These are phyloP conservation scores for Trichoderma aggressivum DNA, from an alignment of 2,329 filamentous ascomycete species.

Conservation along the genomic window DNA sequence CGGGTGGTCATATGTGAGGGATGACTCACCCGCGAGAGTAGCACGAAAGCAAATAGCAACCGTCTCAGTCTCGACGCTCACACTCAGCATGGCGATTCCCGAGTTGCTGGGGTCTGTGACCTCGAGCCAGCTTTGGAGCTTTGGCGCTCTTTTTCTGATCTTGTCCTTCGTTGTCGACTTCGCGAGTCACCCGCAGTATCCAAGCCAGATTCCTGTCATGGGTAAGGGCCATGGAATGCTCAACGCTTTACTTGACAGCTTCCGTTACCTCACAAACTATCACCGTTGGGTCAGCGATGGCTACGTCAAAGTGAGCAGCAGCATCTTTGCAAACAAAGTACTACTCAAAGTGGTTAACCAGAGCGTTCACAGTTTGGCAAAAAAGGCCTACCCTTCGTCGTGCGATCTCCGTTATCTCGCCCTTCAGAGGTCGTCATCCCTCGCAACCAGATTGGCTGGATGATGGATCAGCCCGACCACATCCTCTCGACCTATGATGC, in stretches of 20 bases:
- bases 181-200: conserved; percentile 38
- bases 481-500: conserved; percentile 41
- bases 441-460: conserved; percentile 42
- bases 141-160: conserved; percentile 29
- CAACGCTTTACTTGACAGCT: conserved; percentile 39
- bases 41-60: not conserved
- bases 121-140: conserved; percentile 8
- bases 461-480: conserved; percentile 46
- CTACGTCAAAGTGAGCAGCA: conserved; percentile 37
- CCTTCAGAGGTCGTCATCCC: conserved; percentile 45
- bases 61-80: not conserved
- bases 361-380: conserved; percentile 38
- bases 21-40: not conserved
- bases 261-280: conserved; percentile 38
- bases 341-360: not conserved
- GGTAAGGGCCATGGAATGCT: conserved; percentile 37
- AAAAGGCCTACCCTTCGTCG: conserved; percentile 39
- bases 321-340: not conserved
- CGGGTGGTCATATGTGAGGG: not conserved
- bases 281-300: conserved; percentile 42
- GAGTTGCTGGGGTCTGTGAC: conserved; percentile 15
- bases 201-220: conserved; percentile 39
- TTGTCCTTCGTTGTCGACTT: conserved; percentile 40
- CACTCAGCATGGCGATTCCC: conserved; percentile 15
- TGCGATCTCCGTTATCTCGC: conserved; percentile 40